phyloP scores from a whole-genome alignment of 2,329 filamentous ascomycete genomes.

The Sporothrix schenckii region DNA sequence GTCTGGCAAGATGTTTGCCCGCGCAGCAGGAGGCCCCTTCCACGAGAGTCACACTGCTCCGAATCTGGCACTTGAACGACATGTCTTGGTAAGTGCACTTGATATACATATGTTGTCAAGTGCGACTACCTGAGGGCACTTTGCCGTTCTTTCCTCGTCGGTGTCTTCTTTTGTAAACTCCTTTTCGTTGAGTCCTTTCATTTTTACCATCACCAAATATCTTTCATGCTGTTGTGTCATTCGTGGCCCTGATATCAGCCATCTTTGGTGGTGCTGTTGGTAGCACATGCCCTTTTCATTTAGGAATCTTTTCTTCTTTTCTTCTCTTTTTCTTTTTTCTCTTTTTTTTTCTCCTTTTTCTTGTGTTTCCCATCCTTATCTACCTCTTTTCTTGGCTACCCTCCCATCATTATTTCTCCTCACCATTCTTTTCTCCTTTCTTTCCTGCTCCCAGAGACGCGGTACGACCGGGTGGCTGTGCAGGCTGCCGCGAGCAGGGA shows the following conservation, averaged over 20 bases:
- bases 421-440: background rate
- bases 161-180: background rate
- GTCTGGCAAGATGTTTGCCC: background rate
- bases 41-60: background rate
- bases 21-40: background rate
- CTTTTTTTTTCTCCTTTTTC: background rate
- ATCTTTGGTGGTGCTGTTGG: background rate
- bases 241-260: background rate
- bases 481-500: conserved; percentile 24
- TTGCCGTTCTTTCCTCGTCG: background rate
- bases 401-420: background rate
- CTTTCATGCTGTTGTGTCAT: background rate
- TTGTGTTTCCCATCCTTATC: background rate
- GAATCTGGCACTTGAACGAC: conserved; percentile 11
- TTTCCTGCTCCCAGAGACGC: conserved; percentile 65
- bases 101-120: background rate
- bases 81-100: background rate
- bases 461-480: conserved; percentile 52
- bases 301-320: background rate
- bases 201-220: background rate
- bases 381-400: background rate
- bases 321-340: no score
- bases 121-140: no score
- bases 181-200: background rate
- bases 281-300: background rate